These are phyloP conservation scores for Fusarium phyllophilum DNA, from an alignment of 2,329 filamentous ascomycete genomes.

Conservation along the genomic window DNA sequence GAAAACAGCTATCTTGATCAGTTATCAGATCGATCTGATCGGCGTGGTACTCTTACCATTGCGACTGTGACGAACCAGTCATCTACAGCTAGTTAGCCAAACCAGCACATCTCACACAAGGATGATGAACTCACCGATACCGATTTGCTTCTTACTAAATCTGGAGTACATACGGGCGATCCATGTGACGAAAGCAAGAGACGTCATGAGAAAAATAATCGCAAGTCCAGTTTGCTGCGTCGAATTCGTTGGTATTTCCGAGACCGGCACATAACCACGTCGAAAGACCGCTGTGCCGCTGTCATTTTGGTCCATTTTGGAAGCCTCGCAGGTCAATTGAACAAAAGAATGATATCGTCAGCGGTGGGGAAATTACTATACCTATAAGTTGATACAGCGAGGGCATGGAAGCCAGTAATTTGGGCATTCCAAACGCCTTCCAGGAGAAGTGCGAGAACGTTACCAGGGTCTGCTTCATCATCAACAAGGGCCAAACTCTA, in stretches of 20 bases:
- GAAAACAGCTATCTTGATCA: constrained; percentile 18
- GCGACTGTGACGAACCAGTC: constrained; percentile 31
- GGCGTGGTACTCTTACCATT: constrained; percentile 17
- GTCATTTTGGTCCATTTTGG: background rate
- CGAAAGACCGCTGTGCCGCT: background rate
- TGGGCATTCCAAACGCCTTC: background rate
- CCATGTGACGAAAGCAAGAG: constrained; percentile 29
- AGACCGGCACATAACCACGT: constrained; percentile 21
- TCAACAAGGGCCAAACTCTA: background rate
- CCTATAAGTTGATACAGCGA: background rate
- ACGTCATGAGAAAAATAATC: constrained; percentile 32
- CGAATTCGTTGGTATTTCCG: constrained; percentile 24
- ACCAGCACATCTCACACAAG: background rate
- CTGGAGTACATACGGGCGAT: constrained; percentile 32
- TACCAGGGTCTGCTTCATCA: background rate
- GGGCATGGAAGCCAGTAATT: background rate
- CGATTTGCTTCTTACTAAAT: constrained; percentile 27
- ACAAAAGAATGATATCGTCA: background rate
- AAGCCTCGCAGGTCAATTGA: background rate
- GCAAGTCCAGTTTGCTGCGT: constrained; percentile 31
- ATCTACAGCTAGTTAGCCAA: constrained; percentile 15
- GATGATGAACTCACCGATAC: constrained; percentile 20
- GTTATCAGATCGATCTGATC: background rate
- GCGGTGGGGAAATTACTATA: background rate
- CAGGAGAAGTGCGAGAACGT: too few species aligned